Evolutionary conservation across 768 basidiomycete genomes (phyloP), one percentile per base, ranked within the genome.

Genomic region (Gelatoporia subvermispora): DNA sequence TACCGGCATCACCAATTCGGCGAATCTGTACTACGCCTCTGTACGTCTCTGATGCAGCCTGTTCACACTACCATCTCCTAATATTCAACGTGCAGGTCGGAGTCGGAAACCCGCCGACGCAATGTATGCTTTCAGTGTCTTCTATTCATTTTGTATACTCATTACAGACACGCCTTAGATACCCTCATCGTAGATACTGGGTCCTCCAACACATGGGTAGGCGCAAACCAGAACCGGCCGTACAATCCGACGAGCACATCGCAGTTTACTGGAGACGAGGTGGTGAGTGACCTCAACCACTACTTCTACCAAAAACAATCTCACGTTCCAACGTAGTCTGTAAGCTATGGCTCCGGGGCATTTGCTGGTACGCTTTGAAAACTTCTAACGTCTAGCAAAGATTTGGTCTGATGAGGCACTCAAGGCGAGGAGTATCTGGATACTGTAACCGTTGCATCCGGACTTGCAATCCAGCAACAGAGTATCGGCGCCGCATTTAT

Each of bases 181-280:
- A 70, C 57, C 2, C 70, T 84, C 18, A 66, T 82, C 35, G 77
- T 82, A 22, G 80, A 82, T 48, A 82, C 78, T 0, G 76, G 66
- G 54, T 73, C 68, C 65, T 75, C 66, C 25, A 78, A 79, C 59
- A 79, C 77, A 10, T 82, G 79, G 80, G 60, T 81, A 28, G 79
- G 79, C 34, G 81, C 79, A 1, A 63, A 59, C 41, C 69, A 65
- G 46, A 53, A 22, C 11, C 65, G 56, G 17, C 46, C 62, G 20
- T 83, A 74, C 62, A 65, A 57, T 1, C 65, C 62, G 13, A 76
- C 77, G 0, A 64, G 59, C 24, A 73, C 78, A 1, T 72, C 72
- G 47, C 57, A 64, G 25, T 50, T 49, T 40, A 73, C 68, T 4
- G 67, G 67, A 0, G 60, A 60, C 16, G 48, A 47, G 2, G 69